Evolutionary conservation across 2,329 filamentous ascomycete genomes (phyloP).

Genomic region (Stromatinia cepivora): DNA sequence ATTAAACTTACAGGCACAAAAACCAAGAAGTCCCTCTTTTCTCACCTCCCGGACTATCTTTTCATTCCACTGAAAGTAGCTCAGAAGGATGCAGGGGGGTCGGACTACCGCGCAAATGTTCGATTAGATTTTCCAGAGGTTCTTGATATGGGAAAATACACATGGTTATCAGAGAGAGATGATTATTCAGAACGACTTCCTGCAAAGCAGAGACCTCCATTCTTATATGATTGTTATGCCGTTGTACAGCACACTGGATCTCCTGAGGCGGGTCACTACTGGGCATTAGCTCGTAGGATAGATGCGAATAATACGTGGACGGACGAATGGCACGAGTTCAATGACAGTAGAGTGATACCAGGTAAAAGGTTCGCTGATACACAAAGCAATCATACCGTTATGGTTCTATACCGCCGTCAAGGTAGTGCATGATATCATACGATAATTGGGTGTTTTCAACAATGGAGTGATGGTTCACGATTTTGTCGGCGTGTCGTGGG

Average conservation of each 20-base stretch:
- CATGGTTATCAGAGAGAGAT: slow-evolving; percentile 17
- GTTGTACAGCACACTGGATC: slow-evolving; percentile 6
- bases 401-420: slow-evolving; percentile 15
- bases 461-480: neutral
- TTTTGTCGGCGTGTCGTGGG: neutral
- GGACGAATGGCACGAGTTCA: slow-evolving; percentile 21
- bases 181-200: slow-evolving; percentile 11
- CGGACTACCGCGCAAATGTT: neutral
- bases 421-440: neutral
- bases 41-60: slow-evolving; percentile 16
- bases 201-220: slow-evolving; percentile 17
- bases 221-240: slow-evolving; percentile 21
- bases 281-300: slow-evolving; percentile 18
- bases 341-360: slow-evolving; percentile 4
- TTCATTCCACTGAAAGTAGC: neutral
- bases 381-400: slow-evolving; percentile 1
- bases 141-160: slow-evolving; percentile 19
- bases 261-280: slow-evolving; percentile 4
- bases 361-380: slow-evolving; percentile 16
- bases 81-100: neutral
- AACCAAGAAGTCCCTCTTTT: neutral
- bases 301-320: slow-evolving; percentile 15
- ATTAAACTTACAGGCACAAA: neutral
- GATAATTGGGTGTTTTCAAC: neutral
- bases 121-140: slow-evolving; percentile 3